These are phyloP conservation scores for Hypholoma fasciculare DNA, from an alignment of 768 basidiomycete species.

Conservation along the genomic window DNA sequence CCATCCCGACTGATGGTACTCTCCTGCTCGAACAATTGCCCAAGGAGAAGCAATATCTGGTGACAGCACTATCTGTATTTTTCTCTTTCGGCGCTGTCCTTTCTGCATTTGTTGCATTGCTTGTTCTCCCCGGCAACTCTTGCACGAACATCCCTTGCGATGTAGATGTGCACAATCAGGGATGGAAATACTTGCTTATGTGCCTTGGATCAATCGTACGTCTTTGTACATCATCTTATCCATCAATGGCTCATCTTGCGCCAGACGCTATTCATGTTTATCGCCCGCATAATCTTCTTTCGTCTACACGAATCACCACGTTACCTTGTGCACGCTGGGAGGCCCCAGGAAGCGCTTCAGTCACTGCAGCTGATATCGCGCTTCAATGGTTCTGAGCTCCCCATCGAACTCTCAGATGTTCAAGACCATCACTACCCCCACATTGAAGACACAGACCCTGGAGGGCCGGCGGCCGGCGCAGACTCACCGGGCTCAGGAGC, in stretches of 20 bases:
- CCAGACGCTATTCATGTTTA: slow-evolving; percentile 87
- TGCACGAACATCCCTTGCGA: slow-evolving; percentile 59
- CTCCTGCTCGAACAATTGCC: slow-evolving; percentile 93
- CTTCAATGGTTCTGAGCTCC: slow-evolving; percentile 78
- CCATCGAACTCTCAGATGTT: slow-evolving; percentile 73
- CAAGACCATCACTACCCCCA: slow-evolving; percentile 36
- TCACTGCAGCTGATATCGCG: slow-evolving; percentile 81
- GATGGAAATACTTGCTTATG: slow-evolving; percentile 87
- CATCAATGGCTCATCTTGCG: not conserved
- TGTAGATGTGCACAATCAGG: slow-evolving; percentile 67
- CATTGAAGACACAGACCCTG: not conserved
- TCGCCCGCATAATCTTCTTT: slow-evolving; percentile 87
- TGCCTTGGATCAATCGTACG: slow-evolving; percentile 81
- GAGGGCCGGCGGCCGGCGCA: not conserved
- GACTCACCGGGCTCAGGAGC: not conserved
- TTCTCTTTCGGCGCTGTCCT: slow-evolving; percentile 93
- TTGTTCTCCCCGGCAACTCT: slow-evolving; percentile 76
- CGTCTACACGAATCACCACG: slow-evolving; percentile 92
- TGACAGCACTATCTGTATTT: slow-evolving; percentile 92
- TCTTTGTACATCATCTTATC: slow-evolving; percentile 19
- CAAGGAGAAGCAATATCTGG: slow-evolving; percentile 85
- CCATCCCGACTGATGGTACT: slow-evolving; percentile 97
- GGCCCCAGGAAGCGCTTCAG: slow-evolving; percentile 81
- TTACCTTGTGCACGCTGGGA: slow-evolving; percentile 87
- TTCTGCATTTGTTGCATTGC: slow-evolving; percentile 75